Evolutionary conservation across 306 rosid genomes (phyloP).

Genomic region (Hylodesmum podocarpum): DNA sequence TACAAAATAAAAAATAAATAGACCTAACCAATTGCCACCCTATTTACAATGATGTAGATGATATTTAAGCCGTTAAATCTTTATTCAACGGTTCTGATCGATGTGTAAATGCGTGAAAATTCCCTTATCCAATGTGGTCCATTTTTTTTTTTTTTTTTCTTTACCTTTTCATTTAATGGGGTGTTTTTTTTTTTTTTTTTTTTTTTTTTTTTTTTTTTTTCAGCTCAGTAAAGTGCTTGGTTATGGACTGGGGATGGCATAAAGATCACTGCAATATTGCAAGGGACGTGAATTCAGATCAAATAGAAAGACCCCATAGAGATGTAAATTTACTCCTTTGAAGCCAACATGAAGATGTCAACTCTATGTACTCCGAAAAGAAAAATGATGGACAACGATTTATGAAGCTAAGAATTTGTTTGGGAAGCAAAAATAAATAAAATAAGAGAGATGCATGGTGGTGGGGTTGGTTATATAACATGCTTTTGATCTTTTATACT

Average conservation of each 20-base stretch:
- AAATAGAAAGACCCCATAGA: not conserved
- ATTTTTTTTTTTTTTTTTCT: not conserved
- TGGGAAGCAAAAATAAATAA: not conserved
- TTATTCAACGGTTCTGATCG: no score
- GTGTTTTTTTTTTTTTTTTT: not conserved
- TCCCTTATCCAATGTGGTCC: no score
- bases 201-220: not conserved
- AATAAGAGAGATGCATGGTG: not conserved
- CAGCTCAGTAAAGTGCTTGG: constrained; percentile 43
- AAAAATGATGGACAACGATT: not conserved
- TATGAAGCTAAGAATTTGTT: not conserved
- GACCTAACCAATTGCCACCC: no score
- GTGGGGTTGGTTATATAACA: not conserved
- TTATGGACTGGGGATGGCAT: constrained; percentile 41
- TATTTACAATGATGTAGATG: no score
- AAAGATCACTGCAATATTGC: constrained; percentile 33
- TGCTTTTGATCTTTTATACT: not conserved
- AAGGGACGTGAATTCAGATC: constrained; percentile 9
- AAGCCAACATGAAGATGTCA: not conserved
- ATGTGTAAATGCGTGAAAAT: no score
- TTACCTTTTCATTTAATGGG: not conserved
- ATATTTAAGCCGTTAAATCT: no score
- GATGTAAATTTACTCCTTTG: constrained; percentile 15
- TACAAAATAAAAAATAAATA: no score
- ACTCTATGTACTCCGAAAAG: not conserved